Percentiles rank a stretch among this genome's conserved stretches.
Evolutionary conservation across 208 protist genomes (phyloP).

Genomic region (Paratrypanosoma confusum): DNA sequence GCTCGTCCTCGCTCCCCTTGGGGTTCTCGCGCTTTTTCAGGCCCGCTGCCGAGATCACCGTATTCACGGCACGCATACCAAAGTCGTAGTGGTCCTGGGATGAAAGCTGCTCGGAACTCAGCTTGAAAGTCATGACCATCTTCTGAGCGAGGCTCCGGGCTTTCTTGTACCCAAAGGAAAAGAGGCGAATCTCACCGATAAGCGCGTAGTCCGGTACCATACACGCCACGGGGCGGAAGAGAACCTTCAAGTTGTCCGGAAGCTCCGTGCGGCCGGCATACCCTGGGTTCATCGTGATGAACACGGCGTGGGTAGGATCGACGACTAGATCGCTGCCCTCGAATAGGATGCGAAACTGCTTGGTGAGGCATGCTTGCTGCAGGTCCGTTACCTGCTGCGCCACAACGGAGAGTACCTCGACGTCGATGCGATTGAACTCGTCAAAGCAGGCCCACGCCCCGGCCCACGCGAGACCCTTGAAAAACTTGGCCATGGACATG

Average conservation of each 20-base stretch:
- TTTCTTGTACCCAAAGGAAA: constrained; percentile 97
- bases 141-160: constrained; percentile 91
- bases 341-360: constrained; percentile 91
- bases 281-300: constrained; percentile 99
- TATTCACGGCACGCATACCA: constrained; percentile 99
- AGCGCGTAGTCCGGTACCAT: constrained; percentile 99
- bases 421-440: constrained; percentile 99
- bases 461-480: constrained; percentile 94
- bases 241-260: constrained; percentile 97
- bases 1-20: constrained; percentile 87
- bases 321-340: constrained; percentile 91
- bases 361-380: constrained; percentile 87
- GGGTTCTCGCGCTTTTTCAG: constrained; percentile 90
- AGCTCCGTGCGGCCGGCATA: constrained; percentile 98
- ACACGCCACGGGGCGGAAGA: constrained; percentile 97
- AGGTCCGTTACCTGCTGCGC: constrained; percentile 95
- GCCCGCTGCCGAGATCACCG: constrained; percentile 96
- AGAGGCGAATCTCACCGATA: constrained; percentile 97
- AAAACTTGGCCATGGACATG: constrained; percentile 95
- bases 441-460: constrained; percentile 98
- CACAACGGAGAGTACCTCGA: constrained; percentile 95
- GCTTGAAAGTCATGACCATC: constrained; percentile 97
- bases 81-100: constrained; percentile 99
- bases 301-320: constrained; percentile 91
- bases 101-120: constrained; percentile 97